phyloP scores from a whole-genome alignment of 768 basidiomycete species.

The Podaxis sp. region DNA sequence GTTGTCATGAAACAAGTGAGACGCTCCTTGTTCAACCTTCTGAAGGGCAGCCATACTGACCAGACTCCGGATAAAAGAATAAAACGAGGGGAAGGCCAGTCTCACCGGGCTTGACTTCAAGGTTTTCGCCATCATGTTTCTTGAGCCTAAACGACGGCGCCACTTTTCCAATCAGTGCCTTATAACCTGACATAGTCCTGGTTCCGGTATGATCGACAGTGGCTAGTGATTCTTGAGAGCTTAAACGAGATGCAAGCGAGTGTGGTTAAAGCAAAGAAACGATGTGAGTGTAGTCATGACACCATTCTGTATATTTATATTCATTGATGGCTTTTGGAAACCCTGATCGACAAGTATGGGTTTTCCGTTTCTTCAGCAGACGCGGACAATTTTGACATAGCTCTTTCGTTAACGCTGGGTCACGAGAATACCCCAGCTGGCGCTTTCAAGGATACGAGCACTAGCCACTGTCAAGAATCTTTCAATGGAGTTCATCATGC shows the following conservation, averaged over 20 bases:
- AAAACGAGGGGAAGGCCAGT: constrained; percentile 61
- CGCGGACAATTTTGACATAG: background rate
- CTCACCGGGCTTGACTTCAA: constrained; percentile 57
- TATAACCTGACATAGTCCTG: constrained; percentile 15
- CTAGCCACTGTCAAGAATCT: background rate
- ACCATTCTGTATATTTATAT: constrained; percentile 6
- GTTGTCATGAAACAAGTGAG: too few species aligned
- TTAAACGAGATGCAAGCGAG: background rate
- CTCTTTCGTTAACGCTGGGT: background rate
- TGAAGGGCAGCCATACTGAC: constrained; percentile 30
- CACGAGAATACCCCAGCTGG: background rate
- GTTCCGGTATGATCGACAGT: background rate
- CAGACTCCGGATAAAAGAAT: constrained; percentile 78
- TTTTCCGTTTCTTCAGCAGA: background rate
- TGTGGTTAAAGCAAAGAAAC: background rate
- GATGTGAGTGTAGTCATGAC: background rate
- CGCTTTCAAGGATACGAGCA: background rate
- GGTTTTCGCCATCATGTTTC: constrained; percentile 60
- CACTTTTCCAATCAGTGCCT: constrained; percentile 46
- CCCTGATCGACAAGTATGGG: background rate
- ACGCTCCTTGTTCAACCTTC: background rate
- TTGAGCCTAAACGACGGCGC: constrained; percentile 68
- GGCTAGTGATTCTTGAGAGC: background rate
- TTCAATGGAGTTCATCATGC: background rate
- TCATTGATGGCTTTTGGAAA: background rate